Evolutionary conservation across 148 eudicot genomes (phyloP).

Genomic region (Euryodendron excelsum): DNA sequence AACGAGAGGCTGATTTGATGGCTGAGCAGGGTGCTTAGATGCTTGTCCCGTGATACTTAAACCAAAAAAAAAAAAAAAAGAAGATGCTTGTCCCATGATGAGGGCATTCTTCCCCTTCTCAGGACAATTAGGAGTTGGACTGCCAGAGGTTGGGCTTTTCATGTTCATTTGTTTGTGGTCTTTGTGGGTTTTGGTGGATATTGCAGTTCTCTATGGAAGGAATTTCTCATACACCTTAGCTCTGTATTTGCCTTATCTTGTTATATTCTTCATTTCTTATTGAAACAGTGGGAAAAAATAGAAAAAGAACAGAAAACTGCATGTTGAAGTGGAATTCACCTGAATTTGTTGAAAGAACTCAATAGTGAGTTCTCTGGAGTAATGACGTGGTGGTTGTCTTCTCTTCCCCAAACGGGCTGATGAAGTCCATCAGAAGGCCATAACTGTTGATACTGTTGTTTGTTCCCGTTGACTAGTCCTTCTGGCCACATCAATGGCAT

Average conservation of each 20-base stretch:
- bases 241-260: no score
- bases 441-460: slow-evolving; percentile 54
- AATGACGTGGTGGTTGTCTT: slow-evolving; percentile 53
- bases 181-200: not conserved
- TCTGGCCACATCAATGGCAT: slow-evolving; percentile 73
- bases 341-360: slow-evolving; percentile 72
- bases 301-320: not conserved
- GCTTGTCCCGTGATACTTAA: no score
- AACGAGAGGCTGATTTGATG: no score
- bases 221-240: not conserved
- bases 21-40: no score
- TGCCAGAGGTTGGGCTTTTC: not conserved
- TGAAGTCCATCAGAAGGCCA: slow-evolving; percentile 55
- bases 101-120: no score
- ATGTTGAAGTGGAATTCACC: slow-evolving; percentile 37
- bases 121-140: not conserved
- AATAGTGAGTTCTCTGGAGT: slow-evolving; percentile 65
- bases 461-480: slow-evolving; percentile 43
- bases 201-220: not conserved
- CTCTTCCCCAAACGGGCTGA: slow-evolving; percentile 72
- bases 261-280: not conserved
- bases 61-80: no score
- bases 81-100: no score
- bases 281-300: not conserved
- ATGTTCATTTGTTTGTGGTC: not conserved